Conservation (phyloP, 2,329 filamentous ascomycete species). For the Fulvia fulva region DNA sequence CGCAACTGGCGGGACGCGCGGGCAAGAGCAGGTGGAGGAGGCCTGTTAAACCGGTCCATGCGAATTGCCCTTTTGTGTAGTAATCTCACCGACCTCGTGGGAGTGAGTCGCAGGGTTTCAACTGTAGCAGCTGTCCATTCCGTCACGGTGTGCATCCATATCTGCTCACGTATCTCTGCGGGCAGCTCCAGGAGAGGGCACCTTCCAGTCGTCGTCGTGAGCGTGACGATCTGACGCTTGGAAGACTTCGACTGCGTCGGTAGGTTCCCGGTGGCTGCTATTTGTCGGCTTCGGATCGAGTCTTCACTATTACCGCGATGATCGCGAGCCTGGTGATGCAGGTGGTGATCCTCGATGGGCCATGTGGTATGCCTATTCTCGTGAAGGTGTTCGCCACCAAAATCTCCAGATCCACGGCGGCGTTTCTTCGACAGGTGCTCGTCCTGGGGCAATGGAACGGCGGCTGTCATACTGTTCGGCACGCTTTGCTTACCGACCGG, state of each 20-base stretch:
- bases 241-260: background rate
- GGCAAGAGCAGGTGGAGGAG: constrained; percentile 19
- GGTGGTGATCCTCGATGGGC: background rate
- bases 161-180: constrained; percentile 21
- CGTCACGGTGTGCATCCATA: constrained; percentile 20
- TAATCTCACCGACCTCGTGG: background rate
- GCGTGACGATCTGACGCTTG: background rate
- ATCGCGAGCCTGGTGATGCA: background rate
- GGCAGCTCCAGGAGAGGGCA: constrained; percentile 21
- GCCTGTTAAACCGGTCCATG: constrained; percentile 19
- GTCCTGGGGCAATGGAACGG: background rate
- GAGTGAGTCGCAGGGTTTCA: background rate
- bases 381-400: background rate
- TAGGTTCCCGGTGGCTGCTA: background rate
- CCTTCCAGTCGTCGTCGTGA: background rate
- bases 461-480: background rate
- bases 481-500: background rate
- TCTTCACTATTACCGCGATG: background rate
- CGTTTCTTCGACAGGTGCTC: background rate
- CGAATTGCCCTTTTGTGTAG: constrained; percentile 18
- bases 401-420: background rate
- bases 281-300: background rate
- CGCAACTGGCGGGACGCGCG: constrained; percentile 19
- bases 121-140: constrained; percentile 14
- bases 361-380: background rate